Evolutionary conservation across 1,284 basidiomycete species (phyloP), one percentile per base, ranked within the genome.

Genomic region (Tilletia setariae): DNA sequence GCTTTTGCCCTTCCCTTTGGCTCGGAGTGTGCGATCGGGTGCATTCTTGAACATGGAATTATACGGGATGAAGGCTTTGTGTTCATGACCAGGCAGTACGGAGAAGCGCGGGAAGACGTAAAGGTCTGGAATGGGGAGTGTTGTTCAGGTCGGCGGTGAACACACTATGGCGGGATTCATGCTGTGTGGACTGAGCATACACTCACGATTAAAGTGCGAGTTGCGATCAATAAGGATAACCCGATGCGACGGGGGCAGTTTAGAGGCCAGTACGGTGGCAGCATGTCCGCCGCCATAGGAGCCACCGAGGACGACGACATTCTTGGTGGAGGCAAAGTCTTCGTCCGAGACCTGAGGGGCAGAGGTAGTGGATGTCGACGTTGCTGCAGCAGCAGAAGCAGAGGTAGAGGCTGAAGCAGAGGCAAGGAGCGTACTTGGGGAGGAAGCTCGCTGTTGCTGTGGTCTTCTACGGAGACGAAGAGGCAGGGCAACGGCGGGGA

Each of bases 31-130:
- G 1, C 89, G 56, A 72, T 30, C 25, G 74, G 89, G 88, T 9
- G 91, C 87, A 70, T 91, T 87, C 84, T 93, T 93, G 86, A 91
- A 94, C 89, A 94, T 91, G 71, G 73, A 76, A 16, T 78, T 73
- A 77, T 85, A 86, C 1, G 75, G 85, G 83, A 83, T 79, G 86
- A 88, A 89, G 21, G 89, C 88, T 84, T 90, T 90, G 83, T 90
- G 87, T 82, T 90, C 89, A 76, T 90, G 88, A 40, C 87, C 86
- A 6, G 88, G 85, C 8, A 90, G 84, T 15, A 90, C 86, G 9
- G 87, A 86, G 72, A 87, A 87, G 62, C 89, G 85, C 2, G 89
- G 88, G 63, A 90, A 85, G 64, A 87, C 86, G 80, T 90, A 83
- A 35, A 81, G 78, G 67, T 81, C 71, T 72, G 42, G 9, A 19